A percentile compares a stretch with the other conserved stretches of the same genome.
phyloP scores from a whole-genome alignment of 345 rosid species.

The Eucalyptus regnans region DNA sequence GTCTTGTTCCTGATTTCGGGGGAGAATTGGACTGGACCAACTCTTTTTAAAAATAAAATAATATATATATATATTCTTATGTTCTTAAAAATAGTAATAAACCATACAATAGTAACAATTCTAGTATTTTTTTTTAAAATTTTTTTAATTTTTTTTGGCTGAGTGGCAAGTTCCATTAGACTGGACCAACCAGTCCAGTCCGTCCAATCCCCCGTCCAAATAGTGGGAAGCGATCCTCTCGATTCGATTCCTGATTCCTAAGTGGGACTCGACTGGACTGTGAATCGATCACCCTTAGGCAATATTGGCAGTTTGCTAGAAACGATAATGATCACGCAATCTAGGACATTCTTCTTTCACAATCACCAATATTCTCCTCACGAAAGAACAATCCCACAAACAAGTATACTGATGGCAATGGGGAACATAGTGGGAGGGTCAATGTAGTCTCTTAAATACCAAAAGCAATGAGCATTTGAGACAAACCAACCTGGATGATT shows the following conservation, averaged over 20 bases:
- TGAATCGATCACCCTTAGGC: no score
- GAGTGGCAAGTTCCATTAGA: no score
- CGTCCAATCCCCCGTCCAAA: accelerated
- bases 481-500: background rate
- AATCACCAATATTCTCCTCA: background rate
- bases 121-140: no score
- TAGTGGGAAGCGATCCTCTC: no score
- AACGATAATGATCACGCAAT: accelerated
- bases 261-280: accelerated
- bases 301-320: accelerated
- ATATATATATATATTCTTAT: no score
- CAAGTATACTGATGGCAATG: background rate
- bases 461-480: background rate
- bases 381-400: background rate
- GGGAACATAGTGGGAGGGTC: background rate
- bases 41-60: no score
- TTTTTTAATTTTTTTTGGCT: accelerated
- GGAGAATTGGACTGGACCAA: no score
- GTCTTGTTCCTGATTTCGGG: accelerated
- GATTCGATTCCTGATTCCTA: accelerated
- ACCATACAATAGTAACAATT: no score
- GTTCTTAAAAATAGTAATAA: no score
- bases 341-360: background rate
- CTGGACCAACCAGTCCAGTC: accelerated
- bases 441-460: background rate